Evolutionary conservation across 2,329 filamentous ascomycete genomes (phyloP), one percentile per base, ranked within the genome.

Genomic region (Zymoseptoria tritici): DNA sequence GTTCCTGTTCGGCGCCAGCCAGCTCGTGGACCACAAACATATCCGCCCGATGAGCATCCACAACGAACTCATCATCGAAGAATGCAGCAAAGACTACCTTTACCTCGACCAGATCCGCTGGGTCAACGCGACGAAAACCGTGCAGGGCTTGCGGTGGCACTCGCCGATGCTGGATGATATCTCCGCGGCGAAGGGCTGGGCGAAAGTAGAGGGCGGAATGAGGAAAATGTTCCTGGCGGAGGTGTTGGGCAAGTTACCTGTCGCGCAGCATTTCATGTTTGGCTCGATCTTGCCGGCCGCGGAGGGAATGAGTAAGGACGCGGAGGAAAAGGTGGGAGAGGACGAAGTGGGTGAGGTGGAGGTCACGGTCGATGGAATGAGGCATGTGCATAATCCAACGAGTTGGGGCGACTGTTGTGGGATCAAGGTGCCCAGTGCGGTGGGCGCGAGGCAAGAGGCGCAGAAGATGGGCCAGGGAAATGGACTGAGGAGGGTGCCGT

Each of bases 121-220:
- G 76, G 93, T 99, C 60, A 97, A 97, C 76, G 90, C 86, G 67
- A 95, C 96, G 60, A 99, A 99, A 80, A 96, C 91, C 1, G 92
- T 97, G 60, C 91, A 95, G 70, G 93, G 92, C 1, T 78, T 99
- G 62, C 84, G 94, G 52, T 99, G 94, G 94, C 95, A 99, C 71
- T 92, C 88, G 64, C 94, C 95, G 3, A 97, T 99, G 95, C 84
- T 99, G 19, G 94, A 99, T 72, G 94, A 99, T 73, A 99, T 99
- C 65, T 94, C 89, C 3, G 87, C 90, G 1, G 89, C 93, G 16
- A 92, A 90, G 73, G 89, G 82, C 49, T 99, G 94, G 94, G 78
- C 76, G 65, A 99, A 99, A 79, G 89, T 99, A 55, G 92, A 97
- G 73, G 88, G 82, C 24, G 94, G 94, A 6, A 97, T 99, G 95